These are phyloP conservation scores for Lolium multiflorum DNA, from an alignment of 176 grass and related monocot genomes.

Conservation along the genomic window DNA sequence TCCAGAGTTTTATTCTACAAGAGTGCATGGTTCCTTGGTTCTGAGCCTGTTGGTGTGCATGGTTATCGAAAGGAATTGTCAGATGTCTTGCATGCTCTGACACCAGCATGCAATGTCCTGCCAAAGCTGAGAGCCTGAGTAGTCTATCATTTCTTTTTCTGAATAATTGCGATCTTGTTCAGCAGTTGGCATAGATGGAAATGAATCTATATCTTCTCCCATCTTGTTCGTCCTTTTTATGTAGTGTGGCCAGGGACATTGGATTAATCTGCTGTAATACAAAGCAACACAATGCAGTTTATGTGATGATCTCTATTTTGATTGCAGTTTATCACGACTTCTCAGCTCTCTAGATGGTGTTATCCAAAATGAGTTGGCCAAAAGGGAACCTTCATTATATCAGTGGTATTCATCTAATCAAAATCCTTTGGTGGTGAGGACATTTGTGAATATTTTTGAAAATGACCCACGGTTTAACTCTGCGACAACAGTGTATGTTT, in stretches of 20 bases:
- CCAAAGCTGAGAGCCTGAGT: conserved; percentile 22
- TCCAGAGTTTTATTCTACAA: background rate
- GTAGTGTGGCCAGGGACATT: conserved; percentile 7
- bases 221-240: background rate
- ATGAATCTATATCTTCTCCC: conserved; percentile 1
- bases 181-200: conserved; percentile 15
- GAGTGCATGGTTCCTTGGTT: background rate
- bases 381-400: conserved; percentile 65
- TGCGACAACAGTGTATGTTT: conserved; percentile 75
- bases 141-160: background rate
- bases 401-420: conserved; percentile 90
- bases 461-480: conserved; percentile 76
- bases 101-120: background rate
- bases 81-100: conserved; percentile 27
- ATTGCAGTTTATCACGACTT: conserved; percentile 80
- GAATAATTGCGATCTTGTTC: conserved; percentile 25
- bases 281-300: background rate
- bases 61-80: conserved; percentile 20
- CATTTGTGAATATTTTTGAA: conserved; percentile 90
- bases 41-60: background rate
- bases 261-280: background rate
- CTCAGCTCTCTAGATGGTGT: conserved; percentile 70
- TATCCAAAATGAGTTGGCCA: conserved; percentile 76
- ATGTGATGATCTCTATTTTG: conserved; percentile 21
- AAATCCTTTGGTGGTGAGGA: conserved; percentile 79